Evolutionary conservation across 495 filamentous ascomycete species (phyloP).

Genomic region (Aspergillus sclerotioniger): DNA sequence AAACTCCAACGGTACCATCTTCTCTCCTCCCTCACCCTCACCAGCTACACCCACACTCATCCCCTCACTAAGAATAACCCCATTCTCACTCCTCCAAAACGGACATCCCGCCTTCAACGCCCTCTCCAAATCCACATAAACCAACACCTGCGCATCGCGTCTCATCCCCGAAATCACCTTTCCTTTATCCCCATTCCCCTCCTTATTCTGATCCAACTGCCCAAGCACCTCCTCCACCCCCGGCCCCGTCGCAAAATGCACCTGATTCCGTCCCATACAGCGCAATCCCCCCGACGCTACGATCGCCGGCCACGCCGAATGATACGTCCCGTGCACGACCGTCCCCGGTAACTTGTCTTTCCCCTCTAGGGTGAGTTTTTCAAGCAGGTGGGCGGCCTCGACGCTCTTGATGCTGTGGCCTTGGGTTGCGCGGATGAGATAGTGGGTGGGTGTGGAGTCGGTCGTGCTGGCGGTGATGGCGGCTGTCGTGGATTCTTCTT

Average conservation of each 20-base stretch:
- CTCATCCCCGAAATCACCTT: constrained; percentile 85
- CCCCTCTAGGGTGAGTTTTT: constrained; percentile 53
- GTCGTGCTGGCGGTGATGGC: constrained; percentile 33
- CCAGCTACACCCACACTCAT: constrained; percentile 15
- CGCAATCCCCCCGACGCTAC: constrained; percentile 69
- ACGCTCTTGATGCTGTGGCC: constrained; percentile 70
- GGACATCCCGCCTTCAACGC: constrained; percentile 63
- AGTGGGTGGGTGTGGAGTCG: constrained; percentile 52
- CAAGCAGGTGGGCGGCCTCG: constrained; percentile 64
- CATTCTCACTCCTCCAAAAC: constrained; percentile 89
- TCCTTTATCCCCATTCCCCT: background rate
- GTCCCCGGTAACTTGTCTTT: constrained; percentile 53
- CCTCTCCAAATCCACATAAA: constrained; percentile 73
- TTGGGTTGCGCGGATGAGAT: constrained; percentile 91
- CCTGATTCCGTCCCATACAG: constrained; percentile 77
- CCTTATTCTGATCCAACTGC: constrained; percentile 18
- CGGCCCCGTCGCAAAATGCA: constrained; percentile 78
- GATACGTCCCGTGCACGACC: constrained; percentile 87
- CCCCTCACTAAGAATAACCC: constrained; percentile 59
- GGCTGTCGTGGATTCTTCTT: constrained; percentile 19
- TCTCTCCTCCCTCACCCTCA: constrained; percentile 15
- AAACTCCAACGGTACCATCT: constrained; percentile 42
- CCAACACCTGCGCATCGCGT: constrained; percentile 68
- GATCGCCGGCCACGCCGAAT: constrained; percentile 71
- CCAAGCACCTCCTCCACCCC: constrained; percentile 38